Conservation (phyloP, 306 rosid species). For the Vigna reflexopilosa region DNA sequence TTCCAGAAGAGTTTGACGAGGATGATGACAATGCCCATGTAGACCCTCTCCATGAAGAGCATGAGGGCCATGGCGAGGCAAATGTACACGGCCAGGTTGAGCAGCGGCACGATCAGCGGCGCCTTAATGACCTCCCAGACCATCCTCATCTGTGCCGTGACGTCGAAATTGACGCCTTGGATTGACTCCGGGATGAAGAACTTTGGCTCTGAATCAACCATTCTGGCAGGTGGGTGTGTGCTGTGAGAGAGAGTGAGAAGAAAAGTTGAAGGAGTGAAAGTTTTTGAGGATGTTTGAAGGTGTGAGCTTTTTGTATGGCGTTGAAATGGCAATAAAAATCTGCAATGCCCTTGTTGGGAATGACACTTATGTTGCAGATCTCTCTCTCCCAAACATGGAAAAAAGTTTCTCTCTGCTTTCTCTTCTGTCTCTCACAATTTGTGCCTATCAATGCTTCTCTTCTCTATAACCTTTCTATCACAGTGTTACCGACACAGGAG, state of each 20-base stretch:
- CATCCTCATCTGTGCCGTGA: conserved; percentile 64
- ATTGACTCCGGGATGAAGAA: conserved; percentile 68
- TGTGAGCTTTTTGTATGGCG: conserved; percentile 16
- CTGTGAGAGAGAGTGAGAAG: not conserved
- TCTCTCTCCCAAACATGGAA: conserved; percentile 34
- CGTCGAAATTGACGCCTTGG: conserved; percentile 63
- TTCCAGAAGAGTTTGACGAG: conserved; percentile 91
- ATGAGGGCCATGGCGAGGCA: conserved; percentile 88
- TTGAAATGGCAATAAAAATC: not conserved
- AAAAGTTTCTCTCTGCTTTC: not conserved
- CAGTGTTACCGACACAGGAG: conserved; percentile 49
- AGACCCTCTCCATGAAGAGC: conserved; percentile 88
- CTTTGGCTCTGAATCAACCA: conserved; percentile 66
- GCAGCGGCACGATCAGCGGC: conserved; percentile 90
- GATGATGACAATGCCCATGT: conserved; percentile 92
- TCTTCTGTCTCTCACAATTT: conserved; percentile 24
- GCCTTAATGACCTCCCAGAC: conserved; percentile 87
- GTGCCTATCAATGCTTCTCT: conserved; percentile 47
- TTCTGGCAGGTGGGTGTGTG: not conserved
- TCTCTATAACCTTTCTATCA: conserved; percentile 34
- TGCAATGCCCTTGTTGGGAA: not conserved
- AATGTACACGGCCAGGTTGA: conserved; percentile 64
- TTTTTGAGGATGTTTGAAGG: not conserved
- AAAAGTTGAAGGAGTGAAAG: not conserved
- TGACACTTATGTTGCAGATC: conserved; percentile 31